These are phyloP conservation scores for Penicillium sp. DNA, from an alignment of 2,329 filamentous ascomycete genomes.

Conservation along the genomic window DNA sequence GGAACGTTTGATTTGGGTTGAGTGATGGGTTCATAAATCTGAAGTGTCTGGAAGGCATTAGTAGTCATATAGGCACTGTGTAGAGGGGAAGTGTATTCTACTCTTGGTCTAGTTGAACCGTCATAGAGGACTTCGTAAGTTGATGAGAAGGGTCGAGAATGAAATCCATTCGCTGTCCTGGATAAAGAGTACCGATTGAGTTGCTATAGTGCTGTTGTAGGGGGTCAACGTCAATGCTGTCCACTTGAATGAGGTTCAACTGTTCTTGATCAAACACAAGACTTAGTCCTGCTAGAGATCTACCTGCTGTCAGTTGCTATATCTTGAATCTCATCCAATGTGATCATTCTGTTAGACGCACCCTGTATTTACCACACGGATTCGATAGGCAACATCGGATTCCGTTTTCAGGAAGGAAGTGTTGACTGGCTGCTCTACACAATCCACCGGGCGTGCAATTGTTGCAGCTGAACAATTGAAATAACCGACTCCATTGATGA, in stretches of 20 bases:
- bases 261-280: constrained; percentile 32
- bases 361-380: constrained; percentile 49
- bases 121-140: constrained; percentile 24
- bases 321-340: background rate
- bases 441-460: constrained; percentile 48
- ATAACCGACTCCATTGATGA: constrained; percentile 49
- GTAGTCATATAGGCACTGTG: background rate
- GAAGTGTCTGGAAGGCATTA: constrained; percentile 36
- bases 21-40: constrained; percentile 48
- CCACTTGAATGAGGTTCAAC: constrained; percentile 41
- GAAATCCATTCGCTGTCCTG: constrained; percentile 49
- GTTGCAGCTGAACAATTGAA: constrained; percentile 51
- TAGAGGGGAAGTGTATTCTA: constrained; percentile 14
- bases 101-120: constrained; percentile 39
- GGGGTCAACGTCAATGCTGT: constrained; percentile 38
- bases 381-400: constrained; percentile 28
- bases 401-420: constrained; percentile 29
- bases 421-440: constrained; percentile 28
- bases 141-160: constrained; percentile 26
- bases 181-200: constrained; percentile 44
- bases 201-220: constrained; percentile 19
- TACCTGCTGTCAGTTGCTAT: constrained; percentile 16
- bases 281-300: constrained; percentile 43
- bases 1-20: constrained; percentile 39
- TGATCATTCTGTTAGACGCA: no score